Evolutionary conservation across 805 yeast genomes (phyloP).

Genomic region (Starmerella cellae): DNA sequence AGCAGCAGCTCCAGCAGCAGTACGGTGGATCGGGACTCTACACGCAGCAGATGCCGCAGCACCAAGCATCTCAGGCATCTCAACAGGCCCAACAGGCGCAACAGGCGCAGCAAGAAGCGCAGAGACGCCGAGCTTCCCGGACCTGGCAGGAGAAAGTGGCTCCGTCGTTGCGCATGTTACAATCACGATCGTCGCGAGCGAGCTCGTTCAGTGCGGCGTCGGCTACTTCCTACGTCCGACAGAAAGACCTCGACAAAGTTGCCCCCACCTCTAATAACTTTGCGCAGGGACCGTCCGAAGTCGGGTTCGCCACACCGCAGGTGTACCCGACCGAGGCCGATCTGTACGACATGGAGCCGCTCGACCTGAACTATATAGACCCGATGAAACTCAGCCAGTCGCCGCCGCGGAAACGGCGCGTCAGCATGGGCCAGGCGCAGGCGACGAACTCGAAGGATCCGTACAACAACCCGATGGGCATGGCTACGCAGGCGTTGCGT

Average conservation of each 20-base stretch:
- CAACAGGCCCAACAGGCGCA: background rate
- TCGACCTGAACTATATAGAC: constrained; percentile 9
- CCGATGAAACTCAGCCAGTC: constrained; percentile 10
- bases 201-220: constrained; percentile 52
- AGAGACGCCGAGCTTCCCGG: background rate
- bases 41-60: too few relatives aligned
- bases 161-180: constrained; percentile 4
- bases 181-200: constrained; percentile 17
- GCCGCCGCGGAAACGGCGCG: constrained; percentile 11
- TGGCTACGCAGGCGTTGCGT: constrained; percentile 10
- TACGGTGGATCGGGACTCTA: too few relatives aligned
- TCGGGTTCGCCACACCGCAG: constrained; percentile 75
- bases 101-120: background rate
- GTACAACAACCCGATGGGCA: background rate
- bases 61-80: too few relatives aligned
- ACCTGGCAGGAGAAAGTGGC: background rate
- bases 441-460: background rate
- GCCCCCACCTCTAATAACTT: constrained; percentile 13
- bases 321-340: constrained; percentile 25
- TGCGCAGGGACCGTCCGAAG: constrained; percentile 44
- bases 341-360: constrained; percentile 9
- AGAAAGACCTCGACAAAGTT: constrained; percentile 29
- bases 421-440: constrained; percentile 1
- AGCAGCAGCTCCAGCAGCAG: background rate
- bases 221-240: constrained; percentile 45